These are phyloP conservation scores for Fusarium odoratissimum DNA, from an alignment of 2,329 filamentous ascomycete species.

Conservation along the genomic window DNA sequence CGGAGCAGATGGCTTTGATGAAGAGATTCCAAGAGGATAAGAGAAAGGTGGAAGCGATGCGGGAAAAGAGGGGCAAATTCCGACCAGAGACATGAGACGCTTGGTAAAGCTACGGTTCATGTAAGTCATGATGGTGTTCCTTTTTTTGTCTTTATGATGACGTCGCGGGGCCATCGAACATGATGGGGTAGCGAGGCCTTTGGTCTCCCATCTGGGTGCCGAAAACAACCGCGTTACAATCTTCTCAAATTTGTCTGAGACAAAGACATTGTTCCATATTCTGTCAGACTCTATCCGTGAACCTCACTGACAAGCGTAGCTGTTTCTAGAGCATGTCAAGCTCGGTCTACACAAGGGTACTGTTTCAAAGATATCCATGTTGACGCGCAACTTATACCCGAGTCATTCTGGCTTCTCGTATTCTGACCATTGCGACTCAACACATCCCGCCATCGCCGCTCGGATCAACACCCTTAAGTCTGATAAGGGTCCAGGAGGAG, in stretches of 20 bases:
- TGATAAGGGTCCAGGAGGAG: background rate
- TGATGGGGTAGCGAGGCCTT: conserved; percentile 33
- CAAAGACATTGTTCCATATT: conserved; percentile 22
- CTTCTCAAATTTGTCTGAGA: conserved; percentile 74
- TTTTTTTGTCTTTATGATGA: conserved; percentile 56
- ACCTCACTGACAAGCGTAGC: conserved; percentile 5
- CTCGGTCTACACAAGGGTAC: background rate
- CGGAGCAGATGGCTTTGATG: conserved; percentile 74
- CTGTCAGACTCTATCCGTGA: conserved; percentile 45
- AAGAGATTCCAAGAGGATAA: conserved; percentile 81
- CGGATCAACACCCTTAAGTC: conserved; percentile 2
- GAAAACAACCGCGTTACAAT: conserved; percentile 73
- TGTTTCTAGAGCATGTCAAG: background rate
- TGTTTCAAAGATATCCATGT: conserved; percentile 9
- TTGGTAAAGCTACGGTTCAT: conserved; percentile 7
- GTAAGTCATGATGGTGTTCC: conserved; percentile 22
- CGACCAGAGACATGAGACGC: conserved; percentile 59
- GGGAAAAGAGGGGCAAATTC: conserved; percentile 73
- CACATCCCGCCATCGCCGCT: background rate
- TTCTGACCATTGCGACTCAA: background rate
- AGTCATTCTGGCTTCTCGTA: conserved; percentile 8
- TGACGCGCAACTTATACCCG: background rate
- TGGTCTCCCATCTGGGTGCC: conserved; percentile 57
- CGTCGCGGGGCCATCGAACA: conserved; percentile 65
- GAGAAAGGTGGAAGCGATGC: conserved; percentile 77